These are phyloP conservation scores for Lodderomyces orthopsilosis DNA, from an alignment of 1,139 yeast genomes.

Conservation along the genomic window DNA sequence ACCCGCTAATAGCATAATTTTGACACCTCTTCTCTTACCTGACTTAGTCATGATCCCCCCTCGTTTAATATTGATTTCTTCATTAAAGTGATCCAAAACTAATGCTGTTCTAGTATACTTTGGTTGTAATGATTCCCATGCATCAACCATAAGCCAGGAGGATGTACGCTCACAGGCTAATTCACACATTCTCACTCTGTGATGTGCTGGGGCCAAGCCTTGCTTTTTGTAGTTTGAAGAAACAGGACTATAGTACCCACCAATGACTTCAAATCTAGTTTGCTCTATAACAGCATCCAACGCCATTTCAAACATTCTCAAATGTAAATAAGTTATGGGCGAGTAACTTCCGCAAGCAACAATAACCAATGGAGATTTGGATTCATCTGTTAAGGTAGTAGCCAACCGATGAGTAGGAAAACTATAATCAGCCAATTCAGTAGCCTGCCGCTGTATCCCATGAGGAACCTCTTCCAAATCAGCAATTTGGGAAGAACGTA, in stretches of 20 bases:
- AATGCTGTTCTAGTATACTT: slow-evolving; percentile 91
- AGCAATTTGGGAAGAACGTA: slow-evolving; percentile 73
- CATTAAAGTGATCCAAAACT: slow-evolving; percentile 94
- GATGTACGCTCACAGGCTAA: slow-evolving; percentile 96
- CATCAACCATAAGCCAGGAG: slow-evolving; percentile 98
- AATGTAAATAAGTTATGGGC: slow-evolving; percentile 89
- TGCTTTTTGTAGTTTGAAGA: slow-evolving; percentile 90
- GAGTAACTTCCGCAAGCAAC: slow-evolving; percentile 98
- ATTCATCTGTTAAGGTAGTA: slow-evolving; percentile 64
- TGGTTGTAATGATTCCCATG: slow-evolving; percentile 96
- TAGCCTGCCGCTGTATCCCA: slow-evolving; percentile 86
- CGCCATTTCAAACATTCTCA: slow-evolving; percentile 99
- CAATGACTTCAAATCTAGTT: slow-evolving; percentile 90
- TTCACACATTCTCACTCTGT: slow-evolving; percentile 97
- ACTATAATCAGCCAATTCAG: slow-evolving; percentile 57
- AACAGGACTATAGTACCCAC: slow-evolving; percentile 98
- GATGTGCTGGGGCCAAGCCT: slow-evolving; percentile 84
- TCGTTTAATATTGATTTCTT: slow-evolving; percentile 85
- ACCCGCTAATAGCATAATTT: slow-evolving; percentile 94
- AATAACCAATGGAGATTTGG: slow-evolving; percentile 84
- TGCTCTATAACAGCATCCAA: slow-evolving; percentile 90
- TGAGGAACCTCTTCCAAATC: slow-evolving; percentile 96
- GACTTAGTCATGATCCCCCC: slow-evolving; percentile 79
- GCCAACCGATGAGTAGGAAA: slow-evolving; percentile 89
- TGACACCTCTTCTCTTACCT: slow-evolving; percentile 81